Evolutionary conservation across 2,329 filamentous ascomycete genomes (phyloP), one percentile per base, ranked within the genome.

Genomic region (Leptodontidium sp.): DNA sequence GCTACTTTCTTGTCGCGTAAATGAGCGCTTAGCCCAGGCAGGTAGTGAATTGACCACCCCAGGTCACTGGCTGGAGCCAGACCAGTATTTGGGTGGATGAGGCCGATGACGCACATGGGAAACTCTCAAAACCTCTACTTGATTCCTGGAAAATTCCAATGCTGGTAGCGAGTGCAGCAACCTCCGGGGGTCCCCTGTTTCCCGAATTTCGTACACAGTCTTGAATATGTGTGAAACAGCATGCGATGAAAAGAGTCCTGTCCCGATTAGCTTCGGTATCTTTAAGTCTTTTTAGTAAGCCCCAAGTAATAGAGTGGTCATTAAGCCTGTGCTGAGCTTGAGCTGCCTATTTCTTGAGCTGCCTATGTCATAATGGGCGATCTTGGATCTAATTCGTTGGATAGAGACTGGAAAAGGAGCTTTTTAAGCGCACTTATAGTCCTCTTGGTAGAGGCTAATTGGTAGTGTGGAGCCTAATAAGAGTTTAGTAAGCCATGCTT

Each of bases 161-260:
- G 21, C 21, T 21, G 21, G 21, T 21, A 21, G 21, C 21, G 21
- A 21, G 21, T 21, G 21, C 21, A 21, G 21, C 21, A 21, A 21
- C 21, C 21, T 53, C 21, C 50, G 11, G 24, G 26, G 50, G 8
- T 53, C 8, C 24, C 21, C 14, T 24, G 24, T 17, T 17, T 53
- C 26, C 24, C 50, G 9, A 5, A 53, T 24, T 53, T 14, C 50
- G 9, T 53, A 17, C 50, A 53, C n/a, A 53, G 7, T 53, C 50
- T 14, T 53, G 50, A 24, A 53, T 12, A 53, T 53, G 21, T 21
- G 21, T 14, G 50, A 53, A 53, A 17, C 50, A 53, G 14, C 8
- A 53, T 14, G 50, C 50, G 24, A 53, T 53, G 50, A 53, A 53
- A 29, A 53, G 50, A 53, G 50, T 14, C 26, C n/a, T 14, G 24